These are phyloP conservation scores for Eucalyptus leucophloia DNA, from an alignment of 345 rosid genomes.

Conservation along the genomic window DNA sequence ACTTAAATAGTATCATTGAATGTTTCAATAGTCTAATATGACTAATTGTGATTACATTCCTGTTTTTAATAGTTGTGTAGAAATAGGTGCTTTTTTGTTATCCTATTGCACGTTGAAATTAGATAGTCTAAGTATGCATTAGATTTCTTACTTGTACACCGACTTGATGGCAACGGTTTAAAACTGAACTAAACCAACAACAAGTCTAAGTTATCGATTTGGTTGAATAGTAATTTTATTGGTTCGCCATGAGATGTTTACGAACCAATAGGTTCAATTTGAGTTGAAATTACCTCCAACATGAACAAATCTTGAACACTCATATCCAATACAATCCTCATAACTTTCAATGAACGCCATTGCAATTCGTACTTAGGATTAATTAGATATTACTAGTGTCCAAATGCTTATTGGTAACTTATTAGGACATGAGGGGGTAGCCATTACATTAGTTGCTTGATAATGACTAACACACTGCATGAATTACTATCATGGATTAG, in stretches of 20 bases:
- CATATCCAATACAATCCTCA: neutral
- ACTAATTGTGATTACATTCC: neutral
- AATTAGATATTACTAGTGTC: neutral
- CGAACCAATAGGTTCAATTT: neutral
- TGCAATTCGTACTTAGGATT: neutral
- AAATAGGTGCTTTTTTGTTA: neutral
- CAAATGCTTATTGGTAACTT: neutral
- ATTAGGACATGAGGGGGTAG: neutral
- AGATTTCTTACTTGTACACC: neutral
- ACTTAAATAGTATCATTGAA: neutral
- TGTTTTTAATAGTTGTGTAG: neutral
- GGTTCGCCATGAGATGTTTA: neutral
- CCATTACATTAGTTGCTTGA: neutral
- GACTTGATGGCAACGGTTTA: neutral
- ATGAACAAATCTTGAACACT: neutral
- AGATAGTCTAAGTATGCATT: neutral
- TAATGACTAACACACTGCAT: neutral
- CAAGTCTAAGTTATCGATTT: neutral
- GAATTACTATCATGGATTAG: neutral
- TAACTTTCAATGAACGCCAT: neutral
- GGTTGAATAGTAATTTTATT: neutral
- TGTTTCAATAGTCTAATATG: neutral
- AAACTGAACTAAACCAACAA: neutral
- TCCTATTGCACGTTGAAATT: neutral
- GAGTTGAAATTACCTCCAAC: neutral